phyloP scores from a whole-genome alignment of 2,329 filamentous ascomycete genomes.

The Daldinia eschscholtzii region DNA sequence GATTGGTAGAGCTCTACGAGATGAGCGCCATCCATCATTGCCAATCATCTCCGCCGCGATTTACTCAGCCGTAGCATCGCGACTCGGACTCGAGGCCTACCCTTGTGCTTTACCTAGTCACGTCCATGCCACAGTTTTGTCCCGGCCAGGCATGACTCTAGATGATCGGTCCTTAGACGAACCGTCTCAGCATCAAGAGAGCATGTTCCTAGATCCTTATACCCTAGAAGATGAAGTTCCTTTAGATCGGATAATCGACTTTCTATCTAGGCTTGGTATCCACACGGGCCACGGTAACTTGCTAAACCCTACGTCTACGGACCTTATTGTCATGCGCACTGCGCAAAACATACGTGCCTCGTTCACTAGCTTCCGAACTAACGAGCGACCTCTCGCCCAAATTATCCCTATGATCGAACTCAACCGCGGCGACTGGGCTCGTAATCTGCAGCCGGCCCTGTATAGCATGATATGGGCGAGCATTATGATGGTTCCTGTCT shows the following conservation, averaged over 20 bases:
- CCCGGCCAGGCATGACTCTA: conserved; percentile 70
- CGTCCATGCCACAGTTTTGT: conserved; percentile 82
- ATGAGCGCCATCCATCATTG: conserved; percentile 80
- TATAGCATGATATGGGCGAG: conserved; percentile 82
- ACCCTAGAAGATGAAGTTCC: conserved; percentile 75
- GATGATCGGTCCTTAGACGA: conserved; percentile 62
- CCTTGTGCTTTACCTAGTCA: conserved; percentile 88
- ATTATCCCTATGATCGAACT: conserved; percentile 55
- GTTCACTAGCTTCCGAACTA: conserved; percentile 63
- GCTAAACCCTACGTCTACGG: conserved; percentile 72
- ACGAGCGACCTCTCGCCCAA: conserved; percentile 56
- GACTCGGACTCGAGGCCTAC: conserved; percentile 79
- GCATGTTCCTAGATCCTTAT: conserved; percentile 90
- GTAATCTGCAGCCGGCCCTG: conserved; percentile 69
- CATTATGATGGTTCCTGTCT: conserved; percentile 65
- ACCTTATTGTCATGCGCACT: conserved; percentile 79
- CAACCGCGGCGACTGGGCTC: conserved; percentile 65
- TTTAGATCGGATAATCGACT: conserved; percentile 67
- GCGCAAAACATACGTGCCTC: conserved; percentile 85
- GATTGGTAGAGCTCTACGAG: conserved; percentile 82
- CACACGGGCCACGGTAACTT: conserved; percentile 62
- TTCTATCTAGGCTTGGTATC: conserved; percentile 66
- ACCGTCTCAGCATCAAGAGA: conserved; percentile 58
- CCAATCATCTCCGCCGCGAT: conserved; percentile 90
- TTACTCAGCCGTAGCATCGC: conserved; percentile 82